Evolutionary conservation across 371 early-diverging fungal species (phyloP).

Genomic region (Mucor mucedo): DNA sequence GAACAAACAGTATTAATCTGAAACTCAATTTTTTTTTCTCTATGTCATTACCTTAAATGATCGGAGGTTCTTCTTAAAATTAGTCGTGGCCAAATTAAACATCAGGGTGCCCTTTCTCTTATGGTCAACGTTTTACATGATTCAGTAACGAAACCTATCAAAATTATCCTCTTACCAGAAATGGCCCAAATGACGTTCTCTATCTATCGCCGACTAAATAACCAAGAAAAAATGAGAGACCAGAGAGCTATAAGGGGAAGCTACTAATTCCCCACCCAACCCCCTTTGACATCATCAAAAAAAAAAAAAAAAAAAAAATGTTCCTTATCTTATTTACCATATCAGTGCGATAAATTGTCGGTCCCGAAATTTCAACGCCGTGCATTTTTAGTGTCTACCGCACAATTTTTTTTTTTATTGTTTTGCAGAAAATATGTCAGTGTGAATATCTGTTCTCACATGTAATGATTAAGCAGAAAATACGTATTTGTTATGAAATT

Average conservation of each 20-base stretch:
- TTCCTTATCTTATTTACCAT: conserved; percentile 6
- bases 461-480: neutral
- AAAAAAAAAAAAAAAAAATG: neutral
- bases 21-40: neutral
- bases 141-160: too few species aligned
- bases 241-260: neutral
- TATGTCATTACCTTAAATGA: too few species aligned
- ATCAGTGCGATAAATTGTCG: conserved; percentile 7
- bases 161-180: neutral
- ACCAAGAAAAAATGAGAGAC: neutral
- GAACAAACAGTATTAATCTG: conserved; percentile 2
- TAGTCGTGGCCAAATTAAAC: too few species aligned
- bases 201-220: neutral
- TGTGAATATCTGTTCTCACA: neutral
- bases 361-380: conserved; percentile 8
- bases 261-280: too few species aligned
- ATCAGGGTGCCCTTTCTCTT: neutral
- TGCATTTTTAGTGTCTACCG: neutral
- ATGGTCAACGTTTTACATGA: neutral
- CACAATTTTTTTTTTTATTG: too few species aligned
- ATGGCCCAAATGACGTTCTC: neutral
- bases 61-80: too few species aligned
- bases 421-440: conserved; percentile 5
- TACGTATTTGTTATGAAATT: neutral
- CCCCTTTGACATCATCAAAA: neutral